Base-by-base conservation (phyloP, 441 rosid genomes). In the Mallotus repandus region DNA sequence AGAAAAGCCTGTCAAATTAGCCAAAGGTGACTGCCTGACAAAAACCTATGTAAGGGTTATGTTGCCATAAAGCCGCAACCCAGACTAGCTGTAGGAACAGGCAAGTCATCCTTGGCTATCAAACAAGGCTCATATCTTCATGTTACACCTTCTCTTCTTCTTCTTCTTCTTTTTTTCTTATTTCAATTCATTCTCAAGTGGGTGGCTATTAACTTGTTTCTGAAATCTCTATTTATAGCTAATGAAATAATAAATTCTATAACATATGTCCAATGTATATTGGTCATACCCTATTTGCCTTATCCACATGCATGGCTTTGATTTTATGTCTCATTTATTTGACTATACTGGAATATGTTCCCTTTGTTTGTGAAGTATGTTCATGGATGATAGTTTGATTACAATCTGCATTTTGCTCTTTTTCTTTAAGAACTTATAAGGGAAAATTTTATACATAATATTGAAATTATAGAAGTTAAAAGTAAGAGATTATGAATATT, bases 101-200 rank as follows among this genome's bases (percentile, higher is more conserved):
- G 77, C 73, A 74, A 68, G 72, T 68, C 77, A 74, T 74, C 72
- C 77, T 68, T 74, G 77, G 73, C 77, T 68, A 59, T 29, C 25
- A 35, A 67, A 60, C 73, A 60, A 45, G 45, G 16, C 67, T 19
- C 32, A 1, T 41, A 18, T 74, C 52, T 74, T 68, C 78, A 68
- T 61, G 54, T 16, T 38, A 68, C 14, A 6, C 21, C n/a, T n/a
- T n/a, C n/a, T n/a, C n/a, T n/a, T n/a, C n/a, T n/a, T n/a, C n/a
- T n/a, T n/a, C n/a, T n/a, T n/a, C n/a, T n/a, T n/a, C n/a, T n/a
- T n/a, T n/a, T n/a, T 3, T 7, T 0, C 9, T 68, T 3, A 3
- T 5, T 4, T 1, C 11, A 3, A 1, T 16, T 15, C 65, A 46
- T 46, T 54, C 21, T 22, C 54, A n/a, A 58, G 9, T 13, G 61